Evolutionary conservation across 129 eudicot genomes (phyloP), one percentile per base, ranked within the genome.

Genomic region (Pulicaria dysenterica): DNA sequence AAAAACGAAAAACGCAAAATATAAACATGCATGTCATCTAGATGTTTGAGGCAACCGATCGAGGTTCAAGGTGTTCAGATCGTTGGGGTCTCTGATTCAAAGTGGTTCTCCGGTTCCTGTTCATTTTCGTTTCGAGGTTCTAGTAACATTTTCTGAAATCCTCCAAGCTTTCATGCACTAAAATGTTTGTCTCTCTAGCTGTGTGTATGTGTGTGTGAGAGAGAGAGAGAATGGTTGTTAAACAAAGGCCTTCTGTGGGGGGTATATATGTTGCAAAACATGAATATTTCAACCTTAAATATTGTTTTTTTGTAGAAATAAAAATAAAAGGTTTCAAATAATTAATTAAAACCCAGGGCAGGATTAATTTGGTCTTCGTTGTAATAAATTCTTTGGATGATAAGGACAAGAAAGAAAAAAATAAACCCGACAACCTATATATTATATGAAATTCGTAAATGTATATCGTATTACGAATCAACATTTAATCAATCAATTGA

Each of bases 351-450:
- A 60, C 15, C 11, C 24, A 13, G 49, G 77, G 43, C 58, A 51
- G 61, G 61, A 73, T 37, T 73, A 37, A 47, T 47, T 60, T 73
- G 47, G 19, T 65, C 17, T 19, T 34, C 8, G 44, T 8, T 45
- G 24, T n/a, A 47, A n/a, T 72, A 6, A 43, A 72, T 58, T 45
- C 57, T 17, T 55, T 45, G 0, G 14, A 58, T 10, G 69, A 48
- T 9, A 73, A 73, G 9, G 50, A 73, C 50, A 37, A 73, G n/a
- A n/a, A n/a, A n/a, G n/a, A 43, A 10, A 19, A 45, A 12, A n/a
- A n/a, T n/a, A n/a, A n/a, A n/a, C 2, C 58, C n/a, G 58, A 58
- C 57, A 34, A 65, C 45, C 24, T 45, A 58, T 9, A 6, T 47
- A 24, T 24, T 24, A 24, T 24, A 24, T 24, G 31, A 69, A 69